Base-by-base conservation (phyloP, 2,329 filamentous ascomycete species). In the Mycogone perniciosa region DNA sequence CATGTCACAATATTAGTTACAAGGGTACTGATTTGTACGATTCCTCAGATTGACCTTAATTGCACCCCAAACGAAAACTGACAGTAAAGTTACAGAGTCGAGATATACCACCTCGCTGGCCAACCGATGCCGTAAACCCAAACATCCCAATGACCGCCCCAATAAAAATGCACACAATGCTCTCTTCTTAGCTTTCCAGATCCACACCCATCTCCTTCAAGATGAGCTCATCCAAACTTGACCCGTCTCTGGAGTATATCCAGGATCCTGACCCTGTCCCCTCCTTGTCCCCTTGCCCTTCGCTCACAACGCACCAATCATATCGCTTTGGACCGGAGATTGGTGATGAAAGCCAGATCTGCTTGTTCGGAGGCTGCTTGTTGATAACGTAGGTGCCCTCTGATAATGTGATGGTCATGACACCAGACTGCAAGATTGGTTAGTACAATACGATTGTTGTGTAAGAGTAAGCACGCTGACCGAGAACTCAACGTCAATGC, bases 331-430 rank as follows among this genome's bases (percentile, higher is more conserved):
- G 93, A 0, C 93, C 93, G 5, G 88, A 91, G 48, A 89, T 75
- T 4, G 93, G 93, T 40, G 89, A 95, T 35, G 89, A 93, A 42
- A 97, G 82, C 93, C 93, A 99, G 64, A 99, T 96, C 67, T 87
- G 93, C 76, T 90, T 93, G 76, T 96, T 97, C 20, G 92, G 90
- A 0, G 93, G 93, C 69, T 99, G 93, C 71, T 99, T 99, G 80
- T 99, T 99, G 72, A 99, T 80, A 54, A 99, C 88, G 66, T 95
- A 99, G 31, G 82, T 92, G 55, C 91, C 90, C 46, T 82, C 73
- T 1, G 82, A 81, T 60, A 88, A 81, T 6, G 73, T 76, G 62
- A 97, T 76, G 56, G 84, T 90, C 60, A 97, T 77, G 50, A 97
- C 90, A 50, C 93, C 92, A 48, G 89, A 81, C 91, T 96, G 61